Conservation (phyloP, 805 yeast species). For the Tetrapisispora iriomotensis region DNA sequence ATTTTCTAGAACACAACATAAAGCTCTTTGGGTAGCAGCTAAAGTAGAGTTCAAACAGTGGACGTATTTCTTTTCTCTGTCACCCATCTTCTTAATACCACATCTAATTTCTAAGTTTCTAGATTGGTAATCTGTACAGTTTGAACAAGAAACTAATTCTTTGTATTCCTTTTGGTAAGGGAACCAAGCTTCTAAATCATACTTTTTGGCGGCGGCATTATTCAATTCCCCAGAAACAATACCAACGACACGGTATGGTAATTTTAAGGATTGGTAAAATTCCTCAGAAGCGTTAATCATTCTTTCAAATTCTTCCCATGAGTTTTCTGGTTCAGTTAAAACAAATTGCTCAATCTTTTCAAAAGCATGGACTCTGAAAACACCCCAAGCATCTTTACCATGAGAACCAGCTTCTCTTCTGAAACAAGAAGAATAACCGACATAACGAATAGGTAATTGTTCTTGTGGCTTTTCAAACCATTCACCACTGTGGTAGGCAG, state of each 20-base stretch:
- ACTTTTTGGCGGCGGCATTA: conserved; percentile 98
- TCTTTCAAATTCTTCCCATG: conserved; percentile 94
- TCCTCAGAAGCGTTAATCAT: conserved; percentile 90
- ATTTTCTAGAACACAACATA: conserved; percentile 94
- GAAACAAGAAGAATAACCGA: conserved; percentile 97
- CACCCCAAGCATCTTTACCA: conserved; percentile 99
- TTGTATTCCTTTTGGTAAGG: conserved; percentile 98
- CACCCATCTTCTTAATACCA: conserved; percentile 92
- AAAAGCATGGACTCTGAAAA: conserved; percentile 96
- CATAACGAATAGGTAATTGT: conserved; percentile 93
- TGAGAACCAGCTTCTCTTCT: conserved; percentile 99
- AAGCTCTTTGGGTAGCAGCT: conserved; percentile 96
- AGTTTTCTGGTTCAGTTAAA: conserved; percentile 93
- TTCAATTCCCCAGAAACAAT: conserved; percentile 97
- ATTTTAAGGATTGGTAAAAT: conserved; percentile 80
- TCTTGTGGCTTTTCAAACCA: conserved; percentile 98
- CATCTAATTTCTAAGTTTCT: conserved; percentile 98
- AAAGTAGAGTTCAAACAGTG: conserved; percentile 97
- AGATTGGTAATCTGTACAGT: conserved; percentile 98
- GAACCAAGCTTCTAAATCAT: conserved; percentile 99
- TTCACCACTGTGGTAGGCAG: conserved; percentile 94
- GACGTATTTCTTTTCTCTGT: conserved; percentile 92
- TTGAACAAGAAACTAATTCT: conserved; percentile 96
- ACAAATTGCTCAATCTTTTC: conserved; percentile 97
- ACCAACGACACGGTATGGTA: conserved; percentile 96